Base-by-base conservation (phyloP, 805 yeast species). In the Metschnikowia similis region DNA sequence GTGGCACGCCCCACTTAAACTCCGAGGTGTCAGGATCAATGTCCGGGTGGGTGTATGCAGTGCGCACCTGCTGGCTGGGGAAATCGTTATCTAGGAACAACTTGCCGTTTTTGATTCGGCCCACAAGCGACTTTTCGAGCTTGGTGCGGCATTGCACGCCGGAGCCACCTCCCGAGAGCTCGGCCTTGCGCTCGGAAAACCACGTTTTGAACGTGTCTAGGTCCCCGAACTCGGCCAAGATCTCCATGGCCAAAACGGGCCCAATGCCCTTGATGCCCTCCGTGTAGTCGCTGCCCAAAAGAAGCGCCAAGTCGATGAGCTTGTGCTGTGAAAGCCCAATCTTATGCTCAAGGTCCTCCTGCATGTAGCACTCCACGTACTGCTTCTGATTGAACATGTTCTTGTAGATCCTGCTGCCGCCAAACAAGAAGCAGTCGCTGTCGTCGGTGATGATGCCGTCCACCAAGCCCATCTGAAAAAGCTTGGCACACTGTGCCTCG, bases 361-460 rank as follows among this genome's bases (percentile, higher is more conserved):
- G 66, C 35, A 80, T 74, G 62, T 90, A 94, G 59, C 85, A 86
- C 64, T 94, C 99, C 34, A 92, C 98, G 65, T 83, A 91, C 56
- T 87, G 85, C 59, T 89, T 87, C 65, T 92, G 97, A 62, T 86
- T 90, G 70, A 94, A 94, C 92, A 94, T 85, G 66, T 94, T 92
- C 57, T 90, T 86, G 67, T 92, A 94, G 3, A 94, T 81, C 38
- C 71, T 75, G 48, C 81, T 81, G 1, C 96, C 96, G 0, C 98
- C 98, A 72, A 94, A 94, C 35, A 94, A 66, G 58, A 94, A 94
- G 45, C 96, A 90, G 77, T 94, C 99, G 56, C 96, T 89, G 72
- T 94, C 99, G 68, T 94, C 99, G 0, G 99, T 94, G 26, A 94
- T 84, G 6, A 94, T 85, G 0, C 99, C 99, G 66, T 94, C 98